Evolutionary conservation across 768 basidiomycete species (phyloP), one percentile per base, ranked within the genome.

Genomic region (Pluteus cervinus): DNA sequence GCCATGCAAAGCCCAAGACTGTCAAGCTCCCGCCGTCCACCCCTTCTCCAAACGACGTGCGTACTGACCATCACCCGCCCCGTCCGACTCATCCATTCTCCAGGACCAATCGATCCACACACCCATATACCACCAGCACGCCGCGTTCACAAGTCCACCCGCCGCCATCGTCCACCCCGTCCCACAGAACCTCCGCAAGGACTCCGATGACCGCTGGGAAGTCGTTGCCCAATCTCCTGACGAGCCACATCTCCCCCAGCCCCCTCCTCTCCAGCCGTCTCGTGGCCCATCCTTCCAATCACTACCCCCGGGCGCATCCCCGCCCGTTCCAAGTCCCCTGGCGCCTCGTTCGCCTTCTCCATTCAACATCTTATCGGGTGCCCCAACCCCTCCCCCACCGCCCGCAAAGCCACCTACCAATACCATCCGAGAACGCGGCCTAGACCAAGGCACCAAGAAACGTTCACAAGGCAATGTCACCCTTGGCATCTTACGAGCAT

Each of bases 401-500:
- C 33, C 37, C 17, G 16, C 25, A n/a, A 12, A 16, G 2, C 22
- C 22, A 12, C 16, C 18, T 15, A 38, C 21, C n/a, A 29, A 37
- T 23, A n/a, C 16, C 33, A 7, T 7, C 33, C 33, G 15, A 35
- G 8, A 12, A 12, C 31, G 28, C 16, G 38, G 23, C 6, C 38
- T 40, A 15, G 20, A 31, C 29, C 28, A 40, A 15, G 21, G 21
- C 12, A 29, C 34, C 35, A 47, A 45, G 14, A 57, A 54, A 44
- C 59, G 44, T 28, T 20, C 26, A 3, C 50, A 47, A 12, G 43
- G 54, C 5, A 44, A 55, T 36, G 64, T 58, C 7, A 73, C 76
- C 0, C 53, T 80, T 10, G 73, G 71, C 14, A 79, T 83, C 30
- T 61, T 84, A 39, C 66, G 63, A 31, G 68, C 84, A 3, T 62